A percentile compares a stretch with the other conserved stretches of the same genome.
These are phyloP conservation scores for Dillenia suffruticosa DNA, from an alignment of 164 flowering plant species.

Conservation along the genomic window DNA sequence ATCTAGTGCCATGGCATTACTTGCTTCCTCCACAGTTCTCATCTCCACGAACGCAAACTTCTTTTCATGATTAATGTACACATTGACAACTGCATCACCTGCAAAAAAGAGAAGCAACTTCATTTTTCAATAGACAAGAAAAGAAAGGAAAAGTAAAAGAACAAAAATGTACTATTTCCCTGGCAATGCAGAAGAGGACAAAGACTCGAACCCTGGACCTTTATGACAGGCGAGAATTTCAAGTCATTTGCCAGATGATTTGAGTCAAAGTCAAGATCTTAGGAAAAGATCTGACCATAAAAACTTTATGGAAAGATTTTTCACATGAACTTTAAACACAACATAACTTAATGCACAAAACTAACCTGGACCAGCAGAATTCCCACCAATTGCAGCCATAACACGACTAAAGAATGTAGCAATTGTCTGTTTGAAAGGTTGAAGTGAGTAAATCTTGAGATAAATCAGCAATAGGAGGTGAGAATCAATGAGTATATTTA, in stretches of 20 bases:
- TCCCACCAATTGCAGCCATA: constrained; percentile 86
- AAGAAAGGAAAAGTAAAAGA: no score
- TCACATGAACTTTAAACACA: no score
- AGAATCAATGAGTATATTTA: no score
- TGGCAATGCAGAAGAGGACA: no score
- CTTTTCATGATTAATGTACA: constrained; percentile 88
- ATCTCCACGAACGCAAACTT: constrained; percentile 93
- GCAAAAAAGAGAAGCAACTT: constrained; percentile 11
- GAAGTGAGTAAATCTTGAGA: constrained; percentile 1
- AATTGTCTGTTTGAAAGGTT: constrained; percentile 50
- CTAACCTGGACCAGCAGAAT: constrained; percentile 80
- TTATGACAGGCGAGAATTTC: no score
- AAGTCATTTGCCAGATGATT: no score
- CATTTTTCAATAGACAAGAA: not conserved
- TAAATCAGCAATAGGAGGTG: not conserved
- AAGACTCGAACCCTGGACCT: no score
- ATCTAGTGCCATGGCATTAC: constrained; percentile 90
- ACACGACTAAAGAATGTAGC: constrained; percentile 74
- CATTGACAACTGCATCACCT: constrained; percentile 95
- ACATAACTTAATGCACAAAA: not conserved
- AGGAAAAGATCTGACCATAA: no score
- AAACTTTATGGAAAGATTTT: no score
- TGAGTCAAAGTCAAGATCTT: no score
- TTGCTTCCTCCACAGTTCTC: constrained; percentile 93
- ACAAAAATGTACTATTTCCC: no score